phyloP scores from a whole-genome alignment of 2,329 filamentous ascomycete genomes.

The Juglanconis sp. region DNA sequence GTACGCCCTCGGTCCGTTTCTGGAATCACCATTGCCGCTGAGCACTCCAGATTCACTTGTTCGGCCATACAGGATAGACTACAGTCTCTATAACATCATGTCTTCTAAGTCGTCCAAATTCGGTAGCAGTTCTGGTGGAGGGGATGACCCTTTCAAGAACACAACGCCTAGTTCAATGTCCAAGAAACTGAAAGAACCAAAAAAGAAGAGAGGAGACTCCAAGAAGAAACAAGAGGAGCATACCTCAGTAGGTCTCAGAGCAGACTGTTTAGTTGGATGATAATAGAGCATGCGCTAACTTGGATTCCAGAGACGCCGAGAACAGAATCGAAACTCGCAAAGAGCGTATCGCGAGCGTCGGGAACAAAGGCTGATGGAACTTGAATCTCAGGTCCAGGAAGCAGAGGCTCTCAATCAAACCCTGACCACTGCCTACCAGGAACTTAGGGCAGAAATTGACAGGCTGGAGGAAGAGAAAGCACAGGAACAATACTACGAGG shows the following conservation, averaged over 20 bases:
- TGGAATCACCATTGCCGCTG: neutral
- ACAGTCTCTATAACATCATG: neutral
- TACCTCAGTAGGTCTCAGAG: neutral
- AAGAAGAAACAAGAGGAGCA: conserved; percentile 16
- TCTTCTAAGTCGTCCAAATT: conserved; percentile 6
- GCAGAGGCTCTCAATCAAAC: conserved; percentile 16
- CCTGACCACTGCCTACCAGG: conserved; percentile 17
- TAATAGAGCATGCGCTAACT: neutral
- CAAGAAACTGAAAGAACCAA: conserved; percentile 16
- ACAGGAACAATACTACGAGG: conserved; percentile 14
- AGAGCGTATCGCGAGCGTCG: conserved; percentile 16
- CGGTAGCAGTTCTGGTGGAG: conserved; percentile 12
- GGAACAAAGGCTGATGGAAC: conserved; percentile 12
- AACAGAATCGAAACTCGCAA: conserved; percentile 14
- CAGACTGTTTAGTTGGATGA: neutral
- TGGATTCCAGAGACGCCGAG: neutral
- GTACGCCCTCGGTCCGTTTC: too few species aligned
- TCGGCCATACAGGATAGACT: neutral
- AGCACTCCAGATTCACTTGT: too few species aligned
- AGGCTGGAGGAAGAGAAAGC: conserved; percentile 12
- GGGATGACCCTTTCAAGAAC: conserved; percentile 17
- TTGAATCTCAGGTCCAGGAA: conserved; percentile 15
- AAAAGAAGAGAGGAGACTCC: conserved; percentile 16
- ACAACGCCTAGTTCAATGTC: conserved; percentile 13
- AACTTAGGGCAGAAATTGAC: conserved; percentile 14